phyloP scores from a whole-genome alignment of 495 filamentous ascomycete genomes.

The Xylaria castorea region DNA sequence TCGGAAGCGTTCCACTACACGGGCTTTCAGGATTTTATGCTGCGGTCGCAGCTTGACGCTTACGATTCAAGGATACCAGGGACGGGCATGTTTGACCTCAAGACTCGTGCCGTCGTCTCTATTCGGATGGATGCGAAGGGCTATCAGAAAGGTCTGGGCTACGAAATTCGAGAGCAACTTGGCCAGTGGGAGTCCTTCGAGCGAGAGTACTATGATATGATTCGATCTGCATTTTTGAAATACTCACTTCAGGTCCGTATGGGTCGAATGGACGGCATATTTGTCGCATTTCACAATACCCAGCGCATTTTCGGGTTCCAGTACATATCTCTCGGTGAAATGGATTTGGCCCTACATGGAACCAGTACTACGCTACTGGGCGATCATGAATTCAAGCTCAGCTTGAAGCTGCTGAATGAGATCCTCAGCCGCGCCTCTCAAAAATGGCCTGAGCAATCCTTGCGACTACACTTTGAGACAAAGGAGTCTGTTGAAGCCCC shows the following conservation, averaged over 20 bases:
- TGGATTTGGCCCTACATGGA: conserved; percentile 86
- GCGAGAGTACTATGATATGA: conserved; percentile 97
- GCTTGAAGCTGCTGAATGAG: conserved; percentile 78
- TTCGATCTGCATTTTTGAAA: conserved; percentile 90
- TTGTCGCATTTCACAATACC: conserved; percentile 96
- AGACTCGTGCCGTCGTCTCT: conserved; percentile 88
- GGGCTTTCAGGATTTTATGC: conserved; percentile 85
- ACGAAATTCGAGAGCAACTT: conserved; percentile 78
- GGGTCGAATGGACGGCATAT: conserved; percentile 98
- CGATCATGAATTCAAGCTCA: conserved; percentile 85
- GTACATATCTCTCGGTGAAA: conserved; percentile 83
- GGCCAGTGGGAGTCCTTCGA: conserved; percentile 91
- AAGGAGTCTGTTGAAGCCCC: conserved; percentile 58
- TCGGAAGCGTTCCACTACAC: conserved; percentile 88
- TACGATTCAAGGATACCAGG: conserved; percentile 86
- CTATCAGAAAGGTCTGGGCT: conserved; percentile 78
- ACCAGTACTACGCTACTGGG: conserved; percentile 68
- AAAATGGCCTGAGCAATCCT: conserved; percentile 73
- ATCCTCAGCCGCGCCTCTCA: conserved; percentile 74
- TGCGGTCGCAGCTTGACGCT: conserved; percentile 96
- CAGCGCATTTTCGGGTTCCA: conserved; percentile 97
- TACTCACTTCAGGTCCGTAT: conserved; percentile 96
- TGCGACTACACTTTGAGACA: conserved; percentile 89
- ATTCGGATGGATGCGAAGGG: conserved; percentile 83
- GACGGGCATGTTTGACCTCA: conserved; percentile 95